Percentiles rank a stretch among this genome's conserved stretches.
Conservation (phyloP, 2,329 filamentous ascomycete species). For the Ustulina deusta region DNA sequence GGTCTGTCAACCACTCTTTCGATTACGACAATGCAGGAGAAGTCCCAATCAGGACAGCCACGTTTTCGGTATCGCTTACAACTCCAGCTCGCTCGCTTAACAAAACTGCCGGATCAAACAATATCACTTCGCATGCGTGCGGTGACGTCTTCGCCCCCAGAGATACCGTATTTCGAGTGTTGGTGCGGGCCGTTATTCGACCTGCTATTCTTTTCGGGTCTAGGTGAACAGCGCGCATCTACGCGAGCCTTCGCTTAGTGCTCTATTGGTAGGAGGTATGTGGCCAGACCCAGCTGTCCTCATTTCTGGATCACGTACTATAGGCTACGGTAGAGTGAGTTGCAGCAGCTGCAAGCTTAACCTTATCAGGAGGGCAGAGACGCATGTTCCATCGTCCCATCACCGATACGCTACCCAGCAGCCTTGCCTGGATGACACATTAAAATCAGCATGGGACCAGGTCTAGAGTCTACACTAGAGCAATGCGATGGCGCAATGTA, state of each 20-base stretch:
- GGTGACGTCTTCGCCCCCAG: constrained; percentile 23
- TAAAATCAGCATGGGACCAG: not conserved
- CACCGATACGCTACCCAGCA: constrained; percentile 1
- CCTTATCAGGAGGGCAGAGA: constrained; percentile 15
- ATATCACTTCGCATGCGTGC: constrained; percentile 17
- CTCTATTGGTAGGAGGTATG: not conserved
- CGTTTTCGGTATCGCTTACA: constrained; percentile 4
- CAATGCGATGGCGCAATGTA: constrained; percentile 3
- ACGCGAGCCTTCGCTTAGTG: constrained; percentile 28
- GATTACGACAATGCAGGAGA: not conserved
- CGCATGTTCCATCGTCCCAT: constrained; percentile 9
- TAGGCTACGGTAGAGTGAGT: constrained; percentile 34
- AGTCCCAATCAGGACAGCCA: constrained; percentile 10
- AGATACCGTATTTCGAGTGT: not conserved
- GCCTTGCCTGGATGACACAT: constrained; percentile 21
- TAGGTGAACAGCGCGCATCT: constrained; percentile 8
- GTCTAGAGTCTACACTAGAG: constrained; percentile 6
- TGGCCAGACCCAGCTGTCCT: constrained; percentile 17
- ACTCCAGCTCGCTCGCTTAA: constrained; percentile 28
- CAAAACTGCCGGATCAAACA: not conserved
- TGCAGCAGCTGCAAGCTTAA: constrained; percentile 27
- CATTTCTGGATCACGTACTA: constrained; percentile 9
- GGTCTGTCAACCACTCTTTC: not conserved
- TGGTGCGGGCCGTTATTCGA: not conserved
- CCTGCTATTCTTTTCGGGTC: not conserved